A percentile compares a stretch with the other conserved stretches of the same genome.
Conservation (phyloP, 2,329 filamentous ascomycete genomes). For the Bipolaris zeicola region DNA sequence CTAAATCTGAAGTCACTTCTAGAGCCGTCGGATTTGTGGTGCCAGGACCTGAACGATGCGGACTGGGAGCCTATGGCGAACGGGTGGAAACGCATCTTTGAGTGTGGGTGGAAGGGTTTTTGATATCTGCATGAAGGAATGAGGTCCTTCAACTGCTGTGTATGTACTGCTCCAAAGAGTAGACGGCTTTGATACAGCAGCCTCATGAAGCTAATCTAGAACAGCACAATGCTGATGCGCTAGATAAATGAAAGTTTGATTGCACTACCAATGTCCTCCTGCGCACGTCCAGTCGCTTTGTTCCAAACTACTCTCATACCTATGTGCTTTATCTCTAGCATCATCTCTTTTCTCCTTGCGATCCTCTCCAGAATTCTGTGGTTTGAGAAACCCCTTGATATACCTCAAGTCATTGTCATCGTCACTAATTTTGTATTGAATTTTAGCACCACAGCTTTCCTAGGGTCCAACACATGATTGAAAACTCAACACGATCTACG, state of each 20-base stretch:
- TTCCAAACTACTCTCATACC: not conserved
- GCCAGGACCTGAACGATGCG: conserved; percentile 13
- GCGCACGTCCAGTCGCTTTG: not conserved
- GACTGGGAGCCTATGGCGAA: conserved; percentile 4
- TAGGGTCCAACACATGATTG: no score
- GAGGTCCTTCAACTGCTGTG: not conserved
- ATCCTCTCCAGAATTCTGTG: not conserved
- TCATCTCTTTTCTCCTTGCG: not conserved
- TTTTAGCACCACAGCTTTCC: no score
- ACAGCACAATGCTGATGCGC: not conserved
- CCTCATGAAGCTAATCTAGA: not conserved
- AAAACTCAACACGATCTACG: no score
- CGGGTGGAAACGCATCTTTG: conserved; percentile 12
- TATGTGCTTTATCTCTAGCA: not conserved
- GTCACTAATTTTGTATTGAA: no score
- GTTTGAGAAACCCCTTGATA: not conserved
- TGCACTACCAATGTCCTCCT: not conserved
- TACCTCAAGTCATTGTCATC: no score
- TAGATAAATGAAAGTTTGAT: not conserved
- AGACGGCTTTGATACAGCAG: not conserved
- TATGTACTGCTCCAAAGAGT: not conserved
- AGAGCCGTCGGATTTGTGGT: conserved; percentile 8
- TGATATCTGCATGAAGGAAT: not conserved
- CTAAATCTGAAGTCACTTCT: not conserved
- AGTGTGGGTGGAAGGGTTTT: conserved; percentile 13